Evolutionary conservation across 2,329 filamentous ascomycete species (phyloP), one percentile per base, ranked within the genome.

Genomic region (Alternaria rosae): DNA sequence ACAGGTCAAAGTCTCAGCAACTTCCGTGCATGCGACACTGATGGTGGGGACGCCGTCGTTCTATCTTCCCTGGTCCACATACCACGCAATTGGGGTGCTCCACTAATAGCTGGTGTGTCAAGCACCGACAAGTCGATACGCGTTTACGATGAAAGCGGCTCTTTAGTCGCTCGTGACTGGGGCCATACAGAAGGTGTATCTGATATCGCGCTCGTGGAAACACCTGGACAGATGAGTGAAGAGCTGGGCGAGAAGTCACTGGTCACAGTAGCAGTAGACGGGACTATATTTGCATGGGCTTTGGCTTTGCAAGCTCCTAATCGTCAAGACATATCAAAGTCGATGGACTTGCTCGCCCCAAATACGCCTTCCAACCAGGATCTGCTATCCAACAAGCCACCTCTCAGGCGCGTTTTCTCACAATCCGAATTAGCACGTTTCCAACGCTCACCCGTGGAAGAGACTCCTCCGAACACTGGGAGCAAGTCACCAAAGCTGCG

Each of bases 61-160:
- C 82, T 98, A 69, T 92, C 94, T 67, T 92, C 91, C 1, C 84
- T 99, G 28, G 88, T 88, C 2, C 87, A 87, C 50, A 81, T 85
- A 76, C 71, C 88, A 75, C 81, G 88, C 70, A 78, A 85, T 64
- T 79, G 86, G 79, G 83, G 85, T 10, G 76, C 88, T 82, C 87
- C 89, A 26, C 86, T 96, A 53, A 85, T 99, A 54, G 85, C 95
- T 17, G 94, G 93, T n/a, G 86, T 95, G 11, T 97, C 94, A 9
- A 94, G 94, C 70, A 97, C 92, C 1, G 95, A 99, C 79, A 99
- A 98, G 77, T 98, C 95, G 1, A 90, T 99, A 58, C 86, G 95
- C 35, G 83, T 99, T 15, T 99, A 99, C 72, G 92, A 97, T 69
- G 89, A 91, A 64, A 89, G 88, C 43, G 94, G 94, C 9, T 82